These are phyloP conservation scores for Candida glaebosa DNA, from an alignment of 805 yeast species.

Conservation along the genomic window DNA sequence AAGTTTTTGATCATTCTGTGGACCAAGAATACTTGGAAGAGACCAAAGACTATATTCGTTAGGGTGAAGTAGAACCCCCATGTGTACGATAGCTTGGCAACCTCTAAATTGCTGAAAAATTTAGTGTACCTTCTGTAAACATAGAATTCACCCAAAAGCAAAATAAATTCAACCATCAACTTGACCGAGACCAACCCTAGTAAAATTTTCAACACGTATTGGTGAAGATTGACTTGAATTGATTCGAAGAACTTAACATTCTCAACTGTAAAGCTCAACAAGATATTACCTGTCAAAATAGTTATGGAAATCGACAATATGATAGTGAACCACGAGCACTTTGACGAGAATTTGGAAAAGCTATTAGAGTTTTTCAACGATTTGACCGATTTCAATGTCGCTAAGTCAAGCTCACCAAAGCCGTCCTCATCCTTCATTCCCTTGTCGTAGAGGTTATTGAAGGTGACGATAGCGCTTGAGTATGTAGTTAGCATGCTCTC, in stretches of 20 bases:
- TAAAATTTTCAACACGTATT: conserved; percentile 1
- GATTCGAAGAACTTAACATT: conserved; percentile 1
- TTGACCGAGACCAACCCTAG: background rate
- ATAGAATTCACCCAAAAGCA: conserved; percentile 1
- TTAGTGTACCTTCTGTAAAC: background rate
- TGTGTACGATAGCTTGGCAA: background rate
- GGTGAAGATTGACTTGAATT: conserved; percentile 2
- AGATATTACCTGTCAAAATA: conserved; percentile 1
- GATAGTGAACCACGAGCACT: conserved; percentile 10
- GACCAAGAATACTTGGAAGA: background rate
- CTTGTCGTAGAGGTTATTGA: conserved; percentile 13
- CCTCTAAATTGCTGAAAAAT: background rate
- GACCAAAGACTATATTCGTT: background rate
- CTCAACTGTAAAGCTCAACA: background rate
- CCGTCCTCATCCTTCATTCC: conserved; percentile 10
- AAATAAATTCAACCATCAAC: background rate
- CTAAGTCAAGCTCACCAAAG: conserved; percentile 11
- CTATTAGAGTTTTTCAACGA: conserved; percentile 11
- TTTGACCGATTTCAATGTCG: conserved; percentile 10
- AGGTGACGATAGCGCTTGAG: conserved; percentile 18
- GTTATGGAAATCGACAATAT: conserved; percentile 9
- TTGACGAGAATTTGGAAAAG: conserved; percentile 6
- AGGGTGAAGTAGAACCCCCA: conserved; percentile 5
- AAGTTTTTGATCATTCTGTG: conserved; percentile 1
- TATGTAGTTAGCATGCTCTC: conserved; percentile 40